phyloP scores from a whole-genome alignment of 2,329 filamentous ascomycete genomes.

The Balansia obtecta region DNA sequence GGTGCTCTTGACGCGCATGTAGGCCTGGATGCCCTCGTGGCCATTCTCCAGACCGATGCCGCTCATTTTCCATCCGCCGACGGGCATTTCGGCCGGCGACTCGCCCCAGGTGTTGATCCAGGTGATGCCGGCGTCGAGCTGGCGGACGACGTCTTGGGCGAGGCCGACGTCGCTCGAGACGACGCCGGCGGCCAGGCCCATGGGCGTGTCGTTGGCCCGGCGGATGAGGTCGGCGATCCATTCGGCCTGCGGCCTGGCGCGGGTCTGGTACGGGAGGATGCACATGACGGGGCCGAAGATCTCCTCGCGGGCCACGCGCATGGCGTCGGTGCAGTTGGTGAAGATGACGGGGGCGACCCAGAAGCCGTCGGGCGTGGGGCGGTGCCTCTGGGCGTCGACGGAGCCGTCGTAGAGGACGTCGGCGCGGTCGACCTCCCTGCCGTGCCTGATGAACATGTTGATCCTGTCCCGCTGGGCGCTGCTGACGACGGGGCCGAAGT shows the following conservation, averaged over 20 bases:
- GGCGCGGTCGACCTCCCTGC: constrained; percentile 60
- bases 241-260: constrained; percentile 15
- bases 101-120: constrained; percentile 96
- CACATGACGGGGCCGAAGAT: constrained; percentile 85
- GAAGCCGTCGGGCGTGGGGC: constrained; percentile 51
- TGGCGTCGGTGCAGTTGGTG: constrained; percentile 70
- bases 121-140: constrained; percentile 73
- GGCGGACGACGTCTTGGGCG: constrained; percentile 58
- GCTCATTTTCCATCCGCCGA: constrained; percentile 86
- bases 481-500: constrained; percentile 76
- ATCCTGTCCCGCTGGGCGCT: constrained; percentile 67
- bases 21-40: constrained; percentile 63
- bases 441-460: constrained; percentile 61
- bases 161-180: constrained; percentile 64
- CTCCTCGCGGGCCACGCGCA: constrained; percentile 71
- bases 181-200: constrained; percentile 75
- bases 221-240: constrained; percentile 53
- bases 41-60: constrained; percentile 84
- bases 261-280: constrained; percentile 58
- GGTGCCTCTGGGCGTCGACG: constrained; percentile 36
- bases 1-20: constrained; percentile 80
- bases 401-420: constrained; percentile 61
- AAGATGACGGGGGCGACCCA: constrained; percentile 80
- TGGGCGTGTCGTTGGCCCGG: constrained; percentile 63
- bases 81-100: constrained; percentile 80